Percentiles rank a stretch among this genome's conserved stretches.
Evolutionary conservation across 2,329 filamentous ascomycete species (phyloP).

Genomic region (Alternaria tenuissima): DNA sequence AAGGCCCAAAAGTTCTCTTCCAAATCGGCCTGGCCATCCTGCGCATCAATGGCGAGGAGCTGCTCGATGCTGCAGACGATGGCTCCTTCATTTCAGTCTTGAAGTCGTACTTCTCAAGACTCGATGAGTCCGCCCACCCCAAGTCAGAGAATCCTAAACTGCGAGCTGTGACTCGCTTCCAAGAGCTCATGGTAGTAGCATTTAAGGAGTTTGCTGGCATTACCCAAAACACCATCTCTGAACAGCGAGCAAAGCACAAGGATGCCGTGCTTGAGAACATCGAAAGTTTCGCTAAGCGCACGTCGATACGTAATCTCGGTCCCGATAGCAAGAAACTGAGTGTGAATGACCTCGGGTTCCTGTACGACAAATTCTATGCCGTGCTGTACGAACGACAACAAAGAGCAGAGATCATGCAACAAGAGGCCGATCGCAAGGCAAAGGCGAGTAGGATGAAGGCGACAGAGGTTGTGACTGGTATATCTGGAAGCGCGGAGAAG

Average conservation of each 20-base stretch:
- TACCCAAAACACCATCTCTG: conserved; percentile 89
- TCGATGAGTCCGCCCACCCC: conserved; percentile 96
- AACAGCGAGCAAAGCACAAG: conserved; percentile 90
- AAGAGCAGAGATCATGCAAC: conserved; percentile 74
- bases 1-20: conserved; percentile 96
- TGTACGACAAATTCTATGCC: conserved; percentile 95
- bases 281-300: conserved; percentile 96
- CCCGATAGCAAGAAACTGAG: conserved; percentile 93
- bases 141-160: conserved; percentile 95
- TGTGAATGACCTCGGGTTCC: conserved; percentile 82
- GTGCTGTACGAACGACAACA: conserved; percentile 92
- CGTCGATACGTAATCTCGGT: conserved; percentile 92
- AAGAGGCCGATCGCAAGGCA: conserved; percentile 71
- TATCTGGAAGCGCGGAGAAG: conserved; percentile 70
- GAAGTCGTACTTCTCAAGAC: conserved; percentile 89
- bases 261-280: conserved; percentile 94
- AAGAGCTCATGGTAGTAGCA: conserved; percentile 98
- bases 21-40: conserved; percentile 97
- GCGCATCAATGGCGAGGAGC: conserved; percentile 94
- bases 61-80: conserved; percentile 91
- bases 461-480: conserved; percentile 58
- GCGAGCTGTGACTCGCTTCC: conserved; percentile 91
- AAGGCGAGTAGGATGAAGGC: conserved; percentile 68
- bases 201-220: conserved; percentile 98
- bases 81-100: conserved; percentile 96